Evolutionary conservation across 192 early-diverging fungal species (phyloP), one percentile per base, ranked within the genome.

Genomic region (Mortierella alpina): DNA sequence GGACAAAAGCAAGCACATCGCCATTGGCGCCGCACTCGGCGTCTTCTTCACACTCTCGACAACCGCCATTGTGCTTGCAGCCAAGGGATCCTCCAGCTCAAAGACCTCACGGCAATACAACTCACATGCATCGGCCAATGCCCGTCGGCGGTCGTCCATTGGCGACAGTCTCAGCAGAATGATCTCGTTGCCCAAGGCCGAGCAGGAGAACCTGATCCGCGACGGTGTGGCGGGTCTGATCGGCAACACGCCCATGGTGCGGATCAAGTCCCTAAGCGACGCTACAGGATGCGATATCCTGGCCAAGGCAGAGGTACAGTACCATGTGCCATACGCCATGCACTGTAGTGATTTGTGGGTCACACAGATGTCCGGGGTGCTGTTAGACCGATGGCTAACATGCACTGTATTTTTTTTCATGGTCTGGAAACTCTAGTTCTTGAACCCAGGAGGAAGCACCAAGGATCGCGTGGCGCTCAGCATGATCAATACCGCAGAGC

Each of bases 391-490:
- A 31, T 31, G 31, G 31, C 31, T 31, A 31, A 31, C 31, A 1
- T 3, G 31, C 31, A 31, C 31, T 31, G 3, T 3, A 31, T 3
- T 31, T 31, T 31, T 31, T 31, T 31, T 31, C 31, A 31, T 31
- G 31, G 31, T 31, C 31, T 31, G 31, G 31, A 31, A 31, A 31
- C 31, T 12, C 45, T 59, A 99, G 91, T 97, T 97, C 70, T 73
- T 98, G 69, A 97, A 96, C 70, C 93, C 95, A 12, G 97, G 95
- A 20, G 97, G 96, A 44, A 95, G 93, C 73, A 89, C 95, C 13
- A 99, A 99, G 80, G 98, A 99, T 86, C 83, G 98, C 31, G 93
- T 97, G 1, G 98, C 98, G 9, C 85, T 98, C 54, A 88, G 90
- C 54, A 91, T 98, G 65, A 91, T 99, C 50, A 85, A 91, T 45